Percentiles rank a stretch among this genome's conserved stretches.
These are phyloP conservation scores for Rhodotorula babjevae DNA, from an alignment of 768 basidiomycete species.

Conservation along the genomic window DNA sequence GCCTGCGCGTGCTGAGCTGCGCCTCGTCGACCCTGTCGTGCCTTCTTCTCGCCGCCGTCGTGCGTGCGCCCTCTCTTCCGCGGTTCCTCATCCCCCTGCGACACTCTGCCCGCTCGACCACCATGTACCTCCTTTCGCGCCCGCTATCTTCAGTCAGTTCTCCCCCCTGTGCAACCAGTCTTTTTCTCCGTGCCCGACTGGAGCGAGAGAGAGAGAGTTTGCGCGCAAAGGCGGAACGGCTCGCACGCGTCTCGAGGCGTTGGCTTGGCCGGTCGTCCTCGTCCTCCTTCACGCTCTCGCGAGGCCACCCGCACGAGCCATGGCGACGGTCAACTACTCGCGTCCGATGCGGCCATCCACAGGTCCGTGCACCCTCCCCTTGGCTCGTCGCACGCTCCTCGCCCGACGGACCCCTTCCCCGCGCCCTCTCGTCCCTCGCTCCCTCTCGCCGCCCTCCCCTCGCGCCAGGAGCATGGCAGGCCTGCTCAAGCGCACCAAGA, in stretches of 20 bases:
- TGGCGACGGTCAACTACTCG: neutral
- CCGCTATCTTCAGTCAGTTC: neutral
- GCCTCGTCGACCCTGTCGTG: no score
- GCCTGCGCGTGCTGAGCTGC: constrained; percentile 43
- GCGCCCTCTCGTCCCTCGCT: neutral
- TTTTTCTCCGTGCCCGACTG: neutral
- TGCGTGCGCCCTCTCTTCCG: neutral
- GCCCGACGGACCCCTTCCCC: neutral
- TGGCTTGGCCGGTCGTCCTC: neutral
- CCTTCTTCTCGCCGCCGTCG: no score
- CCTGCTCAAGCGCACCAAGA: neutral
- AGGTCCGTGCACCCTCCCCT: neutral
- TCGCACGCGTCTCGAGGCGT: neutral
- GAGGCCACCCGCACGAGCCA: no score
- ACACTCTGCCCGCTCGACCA: neutral
- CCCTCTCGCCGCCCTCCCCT: no score
- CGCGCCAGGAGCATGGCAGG: neutral
- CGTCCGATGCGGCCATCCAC: neutral
- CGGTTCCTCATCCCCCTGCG: no score
- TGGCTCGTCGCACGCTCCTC: no score
- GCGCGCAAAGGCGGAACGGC: neutral
- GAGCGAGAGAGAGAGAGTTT: no score
- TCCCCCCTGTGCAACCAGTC: neutral
- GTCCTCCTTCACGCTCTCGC: no score
- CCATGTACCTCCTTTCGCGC: neutral